Base-by-base conservation (phyloP, 1,139 yeast genomes). In the Kluyveromyces marxianus region DNA sequence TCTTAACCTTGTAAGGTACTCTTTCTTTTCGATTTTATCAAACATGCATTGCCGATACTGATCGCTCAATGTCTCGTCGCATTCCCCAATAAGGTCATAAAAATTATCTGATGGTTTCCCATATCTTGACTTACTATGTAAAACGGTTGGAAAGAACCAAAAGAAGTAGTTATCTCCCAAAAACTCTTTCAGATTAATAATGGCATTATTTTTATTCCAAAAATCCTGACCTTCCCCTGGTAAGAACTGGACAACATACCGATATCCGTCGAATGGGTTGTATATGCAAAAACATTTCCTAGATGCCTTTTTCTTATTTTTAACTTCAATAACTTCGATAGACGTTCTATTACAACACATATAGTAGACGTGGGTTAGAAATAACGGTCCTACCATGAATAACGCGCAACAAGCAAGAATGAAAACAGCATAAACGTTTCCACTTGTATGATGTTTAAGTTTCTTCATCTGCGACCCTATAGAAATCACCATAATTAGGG, bases 341-440 rank as follows among this genome's bases (percentile, higher is more conserved):
- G 85, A 73, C 2, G 83, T 74, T 48, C 69, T 62, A 52, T 80
- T 79, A 10, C 48, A 50, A 3, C 52, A 43, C 33, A 77, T 65
- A 54, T 73, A 74, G 35, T 63, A 54, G 2, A 72, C 21, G 55
- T 75, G 74, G 27, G 69, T 58, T 4, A 56, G 54, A 10, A 69
- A 51, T 42, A 79, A 59, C 0, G 71, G 68, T 1, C 59, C 47
- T 2, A 75, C 55, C 68, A 78, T 68, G 2, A 74, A 24, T 8
- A 72, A 50, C 70, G 77, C 75, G 33, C 73, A 60, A 6, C 69
- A 70, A 36, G 69, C 53, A 4, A 71, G 45, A 0, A 76, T 61
- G 39, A 70, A 70, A 10, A 79, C 70, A 44, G 71, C 63, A 54
- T 79, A 77, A 31, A 75, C 74, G 51, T 79, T 71, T 10, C 72